These are phyloP conservation scores for Kodamaea fukazawae DNA, from an alignment of 805 yeast genomes.

Conservation along the genomic window DNA sequence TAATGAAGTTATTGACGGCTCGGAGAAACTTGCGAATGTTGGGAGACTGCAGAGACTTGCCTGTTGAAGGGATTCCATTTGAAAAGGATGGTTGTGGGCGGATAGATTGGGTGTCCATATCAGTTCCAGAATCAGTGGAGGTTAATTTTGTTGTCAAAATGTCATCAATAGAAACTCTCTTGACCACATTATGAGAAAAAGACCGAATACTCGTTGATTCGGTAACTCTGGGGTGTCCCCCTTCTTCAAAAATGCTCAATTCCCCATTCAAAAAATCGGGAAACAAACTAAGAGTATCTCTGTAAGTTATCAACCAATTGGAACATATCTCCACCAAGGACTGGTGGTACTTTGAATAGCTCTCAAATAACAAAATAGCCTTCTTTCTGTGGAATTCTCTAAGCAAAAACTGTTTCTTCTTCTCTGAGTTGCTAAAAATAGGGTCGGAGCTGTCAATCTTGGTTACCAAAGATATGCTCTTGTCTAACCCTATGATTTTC, in stretches of 20 bases:
- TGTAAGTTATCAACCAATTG: slow-evolving; percentile 39
- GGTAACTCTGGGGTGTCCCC: slow-evolving; percentile 9
- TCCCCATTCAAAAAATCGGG: slow-evolving; percentile 39
- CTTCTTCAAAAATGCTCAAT: slow-evolving; percentile 8
- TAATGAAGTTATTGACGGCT: slow-evolving; percentile 42
- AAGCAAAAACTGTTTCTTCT: slow-evolving; percentile 30
- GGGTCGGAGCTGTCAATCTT: slow-evolving; percentile 23
- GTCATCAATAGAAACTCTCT: slow-evolving; percentile 20
- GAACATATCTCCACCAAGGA: slow-evolving; percentile 39
- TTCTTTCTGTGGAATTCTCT: slow-evolving; percentile 36
- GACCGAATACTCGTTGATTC: slow-evolving; percentile 14
- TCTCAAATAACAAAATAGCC: slow-evolving; percentile 31
- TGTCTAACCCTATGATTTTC: slow-evolving; percentile 31
- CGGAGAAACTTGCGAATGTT: slow-evolving; percentile 27
- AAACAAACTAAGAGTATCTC: slow-evolving; percentile 33
- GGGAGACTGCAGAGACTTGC: slow-evolving; percentile 16
- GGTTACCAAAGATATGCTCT: slow-evolving; percentile 30
- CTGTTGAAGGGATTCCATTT: not conserved
- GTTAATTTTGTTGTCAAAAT: slow-evolving; percentile 11
- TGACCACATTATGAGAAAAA: slow-evolving; percentile 16
- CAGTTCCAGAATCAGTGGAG: slow-evolving; percentile 16
- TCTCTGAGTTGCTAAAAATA: slow-evolving; percentile 24
- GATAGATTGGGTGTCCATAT: slow-evolving; percentile 11
- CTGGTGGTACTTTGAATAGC: slow-evolving; percentile 35
- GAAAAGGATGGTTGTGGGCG: too few species aligned